phyloP scores from a whole-genome alignment of 1,284 basidiomycete species.

The Pascua sp. region DNA sequence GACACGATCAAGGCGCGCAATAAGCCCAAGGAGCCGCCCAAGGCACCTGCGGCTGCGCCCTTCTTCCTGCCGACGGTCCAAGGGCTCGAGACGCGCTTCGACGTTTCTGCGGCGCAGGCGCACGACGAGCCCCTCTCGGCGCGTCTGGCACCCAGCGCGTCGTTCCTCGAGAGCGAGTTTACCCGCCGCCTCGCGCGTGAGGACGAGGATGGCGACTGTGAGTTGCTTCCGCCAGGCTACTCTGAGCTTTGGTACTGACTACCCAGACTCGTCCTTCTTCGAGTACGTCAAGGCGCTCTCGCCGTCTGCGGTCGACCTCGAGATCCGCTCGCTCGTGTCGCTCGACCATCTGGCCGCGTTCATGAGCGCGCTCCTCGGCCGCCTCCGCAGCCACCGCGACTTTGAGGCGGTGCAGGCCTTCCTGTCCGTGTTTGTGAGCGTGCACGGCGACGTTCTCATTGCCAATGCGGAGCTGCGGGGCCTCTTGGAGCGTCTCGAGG shows the following conservation, averaged over 20 bases:
- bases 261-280: constrained; percentile 75
- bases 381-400: constrained; percentile 75
- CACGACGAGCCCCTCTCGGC: constrained; percentile 52
- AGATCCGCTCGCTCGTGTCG: constrained; percentile 71
- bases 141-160: constrained; percentile 57
- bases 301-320: constrained; percentile 84
- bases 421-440: constrained; percentile 74
- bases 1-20: constrained; percentile 96
- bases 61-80: constrained; percentile 93
- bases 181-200: constrained; percentile 62
- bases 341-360: constrained; percentile 66
- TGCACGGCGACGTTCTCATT: constrained; percentile 79
- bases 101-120: constrained; percentile 50
- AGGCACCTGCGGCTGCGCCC: constrained; percentile 89
- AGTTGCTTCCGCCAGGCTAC: constrained; percentile 47
- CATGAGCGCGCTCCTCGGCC: constrained; percentile 66
- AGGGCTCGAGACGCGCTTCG: constrained; percentile 76
- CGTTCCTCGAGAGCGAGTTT: constrained; percentile 69
- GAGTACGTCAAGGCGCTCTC: constrained; percentile 79
- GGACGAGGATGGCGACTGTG: constrained; percentile 64
- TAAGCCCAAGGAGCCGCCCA: constrained; percentile 92
- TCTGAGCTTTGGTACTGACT: background rate
- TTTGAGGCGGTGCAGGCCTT: constrained; percentile 94
- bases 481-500: constrained; percentile 59
- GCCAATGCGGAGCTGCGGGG: constrained; percentile 60